These are phyloP conservation scores for Lycium barbarum DNA, from an alignment of 257 asterid genomes.

Conservation along the genomic window DNA sequence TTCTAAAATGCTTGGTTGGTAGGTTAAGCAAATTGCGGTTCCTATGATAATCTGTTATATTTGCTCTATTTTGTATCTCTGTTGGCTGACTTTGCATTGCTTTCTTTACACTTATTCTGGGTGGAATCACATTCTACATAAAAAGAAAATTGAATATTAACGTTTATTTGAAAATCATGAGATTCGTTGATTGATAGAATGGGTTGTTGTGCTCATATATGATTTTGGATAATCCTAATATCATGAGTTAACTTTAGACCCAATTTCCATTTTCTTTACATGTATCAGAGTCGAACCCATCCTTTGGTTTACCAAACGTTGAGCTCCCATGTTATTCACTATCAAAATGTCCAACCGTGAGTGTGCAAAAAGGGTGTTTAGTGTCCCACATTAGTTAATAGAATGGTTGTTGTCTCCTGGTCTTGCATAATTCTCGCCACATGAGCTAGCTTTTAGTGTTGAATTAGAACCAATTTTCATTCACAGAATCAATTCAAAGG, in stretches of 20 bases:
- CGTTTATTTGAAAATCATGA: neutral
- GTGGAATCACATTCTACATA: neutral
- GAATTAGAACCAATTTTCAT: neutral
- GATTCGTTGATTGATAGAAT: neutral
- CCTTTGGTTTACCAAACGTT: neutral
- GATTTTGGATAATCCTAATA: neutral
- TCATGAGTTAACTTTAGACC: constrained; percentile 7
- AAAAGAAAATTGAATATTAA: neutral
- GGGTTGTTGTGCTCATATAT: neutral
- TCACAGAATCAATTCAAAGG: neutral
- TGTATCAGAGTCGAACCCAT: neutral
- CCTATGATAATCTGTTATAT: neutral
- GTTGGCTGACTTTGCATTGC: constrained; percentile 11
- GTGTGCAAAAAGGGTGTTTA: neutral
- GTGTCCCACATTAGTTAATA: neutral
- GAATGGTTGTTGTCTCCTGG: neutral
- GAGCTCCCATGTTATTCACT: neutral
- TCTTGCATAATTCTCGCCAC: neutral
- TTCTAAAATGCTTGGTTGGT: neutral
- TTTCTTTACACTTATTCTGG: neutral
- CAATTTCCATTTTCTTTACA: neutral
- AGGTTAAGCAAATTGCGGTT: neutral
- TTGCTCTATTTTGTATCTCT: neutral
- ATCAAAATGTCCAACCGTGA: neutral
- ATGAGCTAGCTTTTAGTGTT: neutral